A percentile compares a stretch with the other conserved stretches of the same genome.
Conservation (phyloP, 225 moss, liverwort and hornwort genomes). For the Pleurozium schreberi region DNA sequence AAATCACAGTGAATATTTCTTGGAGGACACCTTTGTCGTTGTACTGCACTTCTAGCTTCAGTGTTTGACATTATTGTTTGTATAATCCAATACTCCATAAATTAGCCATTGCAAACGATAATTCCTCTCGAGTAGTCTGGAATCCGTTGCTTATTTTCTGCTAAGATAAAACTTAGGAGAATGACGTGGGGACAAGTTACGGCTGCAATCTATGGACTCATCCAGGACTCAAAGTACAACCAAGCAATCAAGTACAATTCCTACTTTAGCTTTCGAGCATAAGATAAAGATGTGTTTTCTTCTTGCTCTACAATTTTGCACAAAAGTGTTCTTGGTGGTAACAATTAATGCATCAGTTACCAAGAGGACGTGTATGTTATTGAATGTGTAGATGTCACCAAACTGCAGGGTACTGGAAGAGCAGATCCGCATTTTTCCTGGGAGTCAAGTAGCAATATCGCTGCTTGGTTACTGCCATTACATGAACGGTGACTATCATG, state of each 20-base stretch:
- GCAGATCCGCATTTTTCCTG: constrained; percentile 35
- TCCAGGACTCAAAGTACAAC: constrained; percentile 35
- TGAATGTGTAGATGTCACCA: neutral
- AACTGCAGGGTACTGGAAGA: constrained; percentile 43
- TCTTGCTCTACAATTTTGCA: neutral
- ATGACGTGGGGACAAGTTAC: constrained; percentile 86
- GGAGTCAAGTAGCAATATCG: constrained; percentile 54
- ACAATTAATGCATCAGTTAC: neutral
- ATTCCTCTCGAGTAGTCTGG: neutral
- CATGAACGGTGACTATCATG: constrained; percentile 60
- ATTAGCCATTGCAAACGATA: neutral
- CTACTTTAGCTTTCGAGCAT: neutral
- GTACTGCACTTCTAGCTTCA: neutral
- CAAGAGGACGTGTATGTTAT: neutral
- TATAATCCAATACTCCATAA: neutral
- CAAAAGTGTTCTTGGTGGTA: neutral
- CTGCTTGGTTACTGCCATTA: constrained; percentile 82
- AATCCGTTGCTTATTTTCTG: neutral
- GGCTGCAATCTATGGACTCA: constrained; percentile 45
- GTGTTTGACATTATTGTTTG: neutral
- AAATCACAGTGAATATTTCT: neutral
- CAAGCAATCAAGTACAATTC: constrained; percentile 42
- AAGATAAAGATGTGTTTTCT: neutral
- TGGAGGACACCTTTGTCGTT: neutral
- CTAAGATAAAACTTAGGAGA: neutral